Conservation (phyloP, 2,329 filamentous ascomycete species). For the Annulohypoxylon truncatum region DNA sequence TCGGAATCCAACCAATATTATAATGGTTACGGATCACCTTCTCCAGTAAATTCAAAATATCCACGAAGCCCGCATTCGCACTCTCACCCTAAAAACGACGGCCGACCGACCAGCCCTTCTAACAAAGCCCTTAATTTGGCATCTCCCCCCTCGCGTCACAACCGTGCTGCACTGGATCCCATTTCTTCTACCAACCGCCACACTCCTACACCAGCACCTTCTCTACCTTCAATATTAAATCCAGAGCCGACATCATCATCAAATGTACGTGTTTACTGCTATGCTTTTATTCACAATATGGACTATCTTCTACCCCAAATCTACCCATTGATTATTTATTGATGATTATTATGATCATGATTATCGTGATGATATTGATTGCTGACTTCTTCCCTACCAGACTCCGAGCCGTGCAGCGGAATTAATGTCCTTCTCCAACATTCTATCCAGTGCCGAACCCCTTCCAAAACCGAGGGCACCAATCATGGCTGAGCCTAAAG, state of each 20-base stretch:
- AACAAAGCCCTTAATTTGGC: constrained; percentile 48
- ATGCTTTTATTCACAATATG: not conserved
- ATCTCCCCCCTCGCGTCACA: constrained; percentile 48
- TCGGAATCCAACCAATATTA: constrained; percentile 52
- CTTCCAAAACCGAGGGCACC: constrained; percentile 62
- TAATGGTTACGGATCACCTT: constrained; percentile 50
- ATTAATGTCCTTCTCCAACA: constrained; percentile 96
- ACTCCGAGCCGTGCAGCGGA: constrained; percentile 80
- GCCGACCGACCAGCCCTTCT: constrained; percentile 46
- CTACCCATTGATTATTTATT: constrained; percentile 5
- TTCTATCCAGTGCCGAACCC: constrained; percentile 83
- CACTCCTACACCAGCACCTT: constrained; percentile 48
- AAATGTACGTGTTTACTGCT: constrained; percentile 46
- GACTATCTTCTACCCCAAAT: not conserved
- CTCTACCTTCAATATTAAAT: constrained; percentile 50
- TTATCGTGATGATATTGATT: constrained; percentile 5
- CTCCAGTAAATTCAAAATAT: constrained; percentile 48
- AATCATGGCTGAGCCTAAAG: constrained; percentile 54
- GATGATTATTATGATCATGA: not conserved
- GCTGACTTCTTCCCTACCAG: constrained; percentile 54
- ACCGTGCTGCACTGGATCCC: constrained; percentile 44
- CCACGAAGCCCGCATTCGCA: constrained; percentile 49
- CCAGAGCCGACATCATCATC: constrained; percentile 49
- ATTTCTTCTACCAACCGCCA: constrained; percentile 44
- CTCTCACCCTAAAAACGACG: constrained; percentile 51